Evolutionary conservation across 371 early-diverging fungal genomes (phyloP), one percentile per base, ranked within the genome.

Genomic region (Mucor mucedo): DNA sequence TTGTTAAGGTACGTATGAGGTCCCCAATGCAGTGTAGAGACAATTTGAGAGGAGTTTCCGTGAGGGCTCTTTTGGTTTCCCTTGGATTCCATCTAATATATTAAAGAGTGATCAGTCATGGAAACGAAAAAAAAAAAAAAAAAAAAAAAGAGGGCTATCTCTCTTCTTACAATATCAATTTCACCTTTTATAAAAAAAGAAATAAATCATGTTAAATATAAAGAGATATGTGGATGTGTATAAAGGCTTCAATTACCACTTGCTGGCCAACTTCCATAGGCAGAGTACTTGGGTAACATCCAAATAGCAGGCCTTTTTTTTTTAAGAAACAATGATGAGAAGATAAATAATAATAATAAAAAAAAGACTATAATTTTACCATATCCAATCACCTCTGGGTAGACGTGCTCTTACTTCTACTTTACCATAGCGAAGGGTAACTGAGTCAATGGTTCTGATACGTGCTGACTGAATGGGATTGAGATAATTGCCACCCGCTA

Each of bases 221-320:
- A 13, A 7, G 2, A 2, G 7, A 16, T 21, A 73, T 70, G 5
- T 13, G 35, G 35, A 76, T 52, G 62, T 78, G 74, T 44, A 40
- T 78, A 73, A 70, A 84, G 21, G 21, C 21, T 21, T 21, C 21
- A 21, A 21, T 21, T 86, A 70, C 90, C 88, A 58, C 83, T 83
- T 2, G 89, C 88, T 28, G 92, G 90, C 92, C 92, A 91, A 28
- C 63, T 52, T 28, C 90, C 92, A 65, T 91, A 91, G 3, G 76
- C 74, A 42, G 82, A 79, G 63, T 87, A 60, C 39, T 76, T 84
- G n/a, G 90, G 92, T 60, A 91, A 55, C 87, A 91, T 79, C 88
- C 88, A 88, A 54, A 89, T 84, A 3, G 84, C 84, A 28, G 82
- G 82, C 77, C 77, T 73, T 42, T 28, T 4, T 73, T 42, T 28